phyloP scores from a whole-genome alignment of 306 rosid genomes.

The Cucumis hystrix region DNA sequence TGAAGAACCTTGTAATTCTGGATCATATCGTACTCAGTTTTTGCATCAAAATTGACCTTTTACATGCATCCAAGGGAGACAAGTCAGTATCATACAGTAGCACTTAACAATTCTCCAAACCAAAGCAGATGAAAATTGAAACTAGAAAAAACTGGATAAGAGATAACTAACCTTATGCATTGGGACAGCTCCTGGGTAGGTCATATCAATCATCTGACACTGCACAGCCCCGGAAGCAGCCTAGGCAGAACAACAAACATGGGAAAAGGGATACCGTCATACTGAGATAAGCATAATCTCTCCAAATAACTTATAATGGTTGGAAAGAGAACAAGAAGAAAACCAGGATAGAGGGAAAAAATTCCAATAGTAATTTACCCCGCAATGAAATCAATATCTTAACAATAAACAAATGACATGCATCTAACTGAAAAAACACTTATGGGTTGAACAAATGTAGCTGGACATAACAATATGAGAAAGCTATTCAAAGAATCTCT shows the following conservation, averaged over 20 bases:
- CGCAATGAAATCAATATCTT: background rate
- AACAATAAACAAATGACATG: background rate
- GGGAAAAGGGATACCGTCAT: background rate
- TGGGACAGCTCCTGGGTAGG: constrained; percentile 85
- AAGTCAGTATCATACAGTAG: background rate
- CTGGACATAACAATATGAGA: background rate
- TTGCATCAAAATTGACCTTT: constrained; percentile 86
- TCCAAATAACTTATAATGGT: background rate
- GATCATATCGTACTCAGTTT: constrained; percentile 89
- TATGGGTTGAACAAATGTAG: background rate
- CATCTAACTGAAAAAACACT: background rate
- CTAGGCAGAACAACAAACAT: constrained; percentile 27
- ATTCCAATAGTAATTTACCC: background rate
- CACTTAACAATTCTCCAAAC: background rate
- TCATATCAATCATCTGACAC: constrained; percentile 88
- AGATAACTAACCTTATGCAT: constrained; percentile 81
- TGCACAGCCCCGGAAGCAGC: constrained; percentile 99
- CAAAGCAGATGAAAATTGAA: background rate
- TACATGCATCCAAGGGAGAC: constrained; percentile 8
- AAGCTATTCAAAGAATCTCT: background rate
- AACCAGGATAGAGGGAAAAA: background rate
- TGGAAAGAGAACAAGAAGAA: background rate
- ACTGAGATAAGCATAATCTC: background rate
- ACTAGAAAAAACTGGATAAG: background rate
- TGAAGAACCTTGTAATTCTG: constrained; percentile 91